Conservation (phyloP, 176 grass and related monocot genomes). For the Tuctoria greenei region DNA sequence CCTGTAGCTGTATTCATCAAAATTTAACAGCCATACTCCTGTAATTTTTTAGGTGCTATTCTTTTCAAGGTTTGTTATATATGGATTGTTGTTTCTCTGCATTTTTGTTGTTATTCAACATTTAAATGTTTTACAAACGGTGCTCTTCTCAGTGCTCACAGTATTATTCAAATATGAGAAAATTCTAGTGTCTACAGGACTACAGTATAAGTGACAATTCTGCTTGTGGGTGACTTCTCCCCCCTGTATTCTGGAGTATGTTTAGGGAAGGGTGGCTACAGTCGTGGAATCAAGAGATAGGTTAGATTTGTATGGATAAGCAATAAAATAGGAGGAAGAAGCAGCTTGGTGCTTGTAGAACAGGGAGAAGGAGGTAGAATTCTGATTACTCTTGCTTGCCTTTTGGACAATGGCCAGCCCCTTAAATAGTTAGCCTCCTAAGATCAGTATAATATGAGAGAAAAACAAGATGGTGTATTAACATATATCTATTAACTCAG, state of each 20-base stretch:
- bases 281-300: neutral
- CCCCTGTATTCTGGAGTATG: neutral
- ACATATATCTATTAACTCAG: neutral
- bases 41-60: neutral
- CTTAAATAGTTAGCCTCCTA: neutral
- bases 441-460: neutral
- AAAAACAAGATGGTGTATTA: no score
- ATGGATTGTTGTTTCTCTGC: neutral
- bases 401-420: neutral
- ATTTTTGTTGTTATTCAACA: neutral
- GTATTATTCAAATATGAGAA: neutral
- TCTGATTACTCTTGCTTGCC: neutral
- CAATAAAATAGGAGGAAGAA: neutral
- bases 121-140: conserved; percentile 4
- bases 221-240: neutral
- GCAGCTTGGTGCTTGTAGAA: neutral
- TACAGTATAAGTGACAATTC: neutral
- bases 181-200: neutral
- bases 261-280: neutral
- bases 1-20: conserved; percentile 18
- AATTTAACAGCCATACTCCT: conserved; percentile 18
- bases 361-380: neutral
- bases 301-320: neutral
- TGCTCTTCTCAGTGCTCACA: neutral
- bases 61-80: conserved; percentile 3